These are phyloP conservation scores for Lavandula angustifolia DNA, from an alignment of 257 asterid genomes.

Conservation along the genomic window DNA sequence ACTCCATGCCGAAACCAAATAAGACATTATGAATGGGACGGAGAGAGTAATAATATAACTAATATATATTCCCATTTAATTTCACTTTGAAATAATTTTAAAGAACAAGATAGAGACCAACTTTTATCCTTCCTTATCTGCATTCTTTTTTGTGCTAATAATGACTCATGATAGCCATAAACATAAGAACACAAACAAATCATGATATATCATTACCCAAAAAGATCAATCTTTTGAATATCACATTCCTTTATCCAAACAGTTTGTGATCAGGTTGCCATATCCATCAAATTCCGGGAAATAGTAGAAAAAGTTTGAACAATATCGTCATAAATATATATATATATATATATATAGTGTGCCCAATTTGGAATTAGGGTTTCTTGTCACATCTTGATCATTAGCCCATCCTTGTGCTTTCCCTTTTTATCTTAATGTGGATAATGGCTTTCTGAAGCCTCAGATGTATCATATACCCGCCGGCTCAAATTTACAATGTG, in stretches of 20 bases:
- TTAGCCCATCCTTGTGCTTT: constrained; percentile 27
- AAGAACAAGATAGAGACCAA: constrained; percentile 26
- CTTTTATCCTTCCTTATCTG: constrained; percentile 32
- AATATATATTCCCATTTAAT: not conserved
- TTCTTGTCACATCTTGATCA: constrained; percentile 35
- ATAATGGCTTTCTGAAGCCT: not conserved
- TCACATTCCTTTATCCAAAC: constrained; percentile 32
- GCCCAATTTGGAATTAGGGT: constrained; percentile 30
- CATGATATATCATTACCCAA: not conserved
- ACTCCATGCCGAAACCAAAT: too few relatives aligned
- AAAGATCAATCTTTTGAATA: not conserved
- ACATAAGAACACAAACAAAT: constrained; percentile 11
- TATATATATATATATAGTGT: constrained; percentile 12
- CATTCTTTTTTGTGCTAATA: constrained; percentile 15
- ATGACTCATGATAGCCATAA: constrained; percentile 32
- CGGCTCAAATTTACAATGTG: too few relatives aligned
- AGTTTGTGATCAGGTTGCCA: constrained; percentile 29
- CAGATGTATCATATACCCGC: not conserved
- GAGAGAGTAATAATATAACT: too few relatives aligned
- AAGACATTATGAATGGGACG: too few relatives aligned
- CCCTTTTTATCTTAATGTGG: constrained; percentile 44
- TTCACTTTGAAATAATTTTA: not conserved
- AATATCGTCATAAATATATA: constrained; percentile 25
- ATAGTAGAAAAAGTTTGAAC: constrained; percentile 19
- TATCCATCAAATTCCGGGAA: constrained; percentile 26